These are phyloP conservation scores for Angophora floribunda DNA, from an alignment of 345 rosid species.

Conservation along the genomic window DNA sequence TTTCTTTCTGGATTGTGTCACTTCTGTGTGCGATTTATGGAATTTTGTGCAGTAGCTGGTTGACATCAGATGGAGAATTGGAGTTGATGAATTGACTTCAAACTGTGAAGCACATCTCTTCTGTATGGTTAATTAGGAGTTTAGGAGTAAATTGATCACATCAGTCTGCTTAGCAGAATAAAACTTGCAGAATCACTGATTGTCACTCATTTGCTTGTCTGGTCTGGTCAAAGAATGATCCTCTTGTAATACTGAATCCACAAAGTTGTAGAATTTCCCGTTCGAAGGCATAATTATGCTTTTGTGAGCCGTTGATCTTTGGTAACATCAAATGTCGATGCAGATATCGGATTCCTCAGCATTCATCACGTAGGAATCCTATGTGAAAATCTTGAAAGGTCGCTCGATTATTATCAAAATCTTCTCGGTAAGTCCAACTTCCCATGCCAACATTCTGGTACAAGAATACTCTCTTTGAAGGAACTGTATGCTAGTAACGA, in stretches of 20 bases:
- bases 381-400: conserved; percentile 74
- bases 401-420: conserved; percentile 80
- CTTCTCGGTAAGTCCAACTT: conserved; percentile 34
- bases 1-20: background rate
- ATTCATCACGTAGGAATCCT: conserved; percentile 89
- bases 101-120: background rate
- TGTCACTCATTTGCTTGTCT: background rate
- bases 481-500: background rate
- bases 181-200: background rate
- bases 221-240: background rate
- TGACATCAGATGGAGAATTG: background rate
- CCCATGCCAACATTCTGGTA: background rate
- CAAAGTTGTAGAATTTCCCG: background rate
- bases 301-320: background rate
- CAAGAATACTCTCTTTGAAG: background rate
- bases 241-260: background rate
- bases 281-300: background rate
- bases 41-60: background rate
- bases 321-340: background rate
- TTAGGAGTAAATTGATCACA: background rate
- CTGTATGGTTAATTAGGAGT: background rate
- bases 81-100: background rate
- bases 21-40: background rate
- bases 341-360: conserved; percentile 81
- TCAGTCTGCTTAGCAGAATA: background rate